Base-by-base conservation (phyloP, 2,329 filamentous ascomycete species). In the Paradendryphiella salina region DNA sequence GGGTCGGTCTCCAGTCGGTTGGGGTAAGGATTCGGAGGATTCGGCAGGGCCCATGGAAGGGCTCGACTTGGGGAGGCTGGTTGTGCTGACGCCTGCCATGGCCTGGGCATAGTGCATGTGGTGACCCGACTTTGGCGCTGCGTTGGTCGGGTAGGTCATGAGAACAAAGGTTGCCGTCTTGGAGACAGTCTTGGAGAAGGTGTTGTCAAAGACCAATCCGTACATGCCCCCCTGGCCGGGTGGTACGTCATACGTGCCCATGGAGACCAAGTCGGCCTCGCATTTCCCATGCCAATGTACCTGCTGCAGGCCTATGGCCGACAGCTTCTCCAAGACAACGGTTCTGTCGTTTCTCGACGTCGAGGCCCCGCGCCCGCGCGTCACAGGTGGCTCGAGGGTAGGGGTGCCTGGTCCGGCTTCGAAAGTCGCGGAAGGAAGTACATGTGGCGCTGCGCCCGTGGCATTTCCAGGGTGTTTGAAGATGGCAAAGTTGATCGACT, bases 401-500 rank as follows among this genome's bases (percentile, higher is more conserved):
- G 75, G 70, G 11, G 75, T 76, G n/a, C 65, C 40, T 36, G 69
- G 64, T 0, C 59, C 61, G 31, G 56, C 49, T 46, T 72, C 69
- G 57, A 71, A 63, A 36, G 58, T 65, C 13, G 65, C 61, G 40
- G 66, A 60, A 15, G 69, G 58, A 35, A 70, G 52, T 70, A 79
- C 53, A 71, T 74, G 61, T 20, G 71, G 61, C 26, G 67, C 56
- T 14, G 59, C 56, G 56, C 83, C 79, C 59, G 80, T 80, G 53
- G 84, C 84, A 50, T 83, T 86, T 60, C 92, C 91, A 2, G 94
- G 93, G 73, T 97, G 94, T 73, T 96, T 97, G 76, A 99, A 95
- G 67, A 99, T 88, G 69, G 92, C 94, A 73, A 99, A 96, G 77
- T 97, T 96, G 75, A 99, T 88, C 52, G 93, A 96, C 77, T 96